Evolutionary conservation across 1,139 yeast genomes (phyloP).

Genomic region (Entelexis sorbosivorans): DNA sequence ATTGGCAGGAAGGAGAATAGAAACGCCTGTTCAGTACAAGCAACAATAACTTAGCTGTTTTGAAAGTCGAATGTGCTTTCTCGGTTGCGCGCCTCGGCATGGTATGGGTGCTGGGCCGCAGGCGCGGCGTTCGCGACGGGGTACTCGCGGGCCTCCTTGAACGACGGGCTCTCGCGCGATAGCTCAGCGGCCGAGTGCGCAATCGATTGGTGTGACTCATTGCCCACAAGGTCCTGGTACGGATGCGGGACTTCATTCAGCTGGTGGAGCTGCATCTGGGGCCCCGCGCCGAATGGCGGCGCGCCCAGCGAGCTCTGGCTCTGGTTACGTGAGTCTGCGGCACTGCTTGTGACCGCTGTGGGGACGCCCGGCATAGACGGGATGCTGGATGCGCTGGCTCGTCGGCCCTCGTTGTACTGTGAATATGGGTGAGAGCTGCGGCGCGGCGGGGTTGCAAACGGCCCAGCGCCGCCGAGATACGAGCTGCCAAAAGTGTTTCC

Average conservation of each 20-base stretch:
- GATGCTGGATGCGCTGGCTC: constrained; percentile 1
- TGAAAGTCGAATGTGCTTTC: constrained; percentile 9
- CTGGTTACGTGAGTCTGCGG: not conserved
- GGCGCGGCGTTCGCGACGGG: not conserved
- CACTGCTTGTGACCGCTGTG: not conserved
- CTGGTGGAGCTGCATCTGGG: not conserved
- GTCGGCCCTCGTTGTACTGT: not conserved
- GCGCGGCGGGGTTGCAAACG: constrained; percentile 19
- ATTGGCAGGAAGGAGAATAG: not conserved
- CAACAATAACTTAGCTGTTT: constrained; percentile 1
- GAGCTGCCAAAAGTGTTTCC: constrained; percentile 3
- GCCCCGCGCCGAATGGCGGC: not conserved
- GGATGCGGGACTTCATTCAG: constrained; percentile 17
- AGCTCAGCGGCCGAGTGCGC: constrained; percentile 4
- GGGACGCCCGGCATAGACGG: not conserved
- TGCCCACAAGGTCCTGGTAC: constrained; percentile 15
- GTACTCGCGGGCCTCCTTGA: constrained; percentile 2
- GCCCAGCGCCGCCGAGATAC: constrained; percentile 7
- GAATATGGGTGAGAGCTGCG: not conserved
- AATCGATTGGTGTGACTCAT: constrained; percentile 7
- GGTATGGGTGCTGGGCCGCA: constrained; percentile 6
- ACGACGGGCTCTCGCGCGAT: not conserved
- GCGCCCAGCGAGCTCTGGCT: not conserved
- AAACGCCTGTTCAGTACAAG: not conserved
- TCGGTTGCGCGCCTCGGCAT: constrained; percentile 12